Percentiles rank a stretch among this genome's conserved stretches.
Evolutionary conservation across 495 filamentous ascomycete genomes (phyloP).

Genomic region (Hyaloscypha bicolor): DNA sequence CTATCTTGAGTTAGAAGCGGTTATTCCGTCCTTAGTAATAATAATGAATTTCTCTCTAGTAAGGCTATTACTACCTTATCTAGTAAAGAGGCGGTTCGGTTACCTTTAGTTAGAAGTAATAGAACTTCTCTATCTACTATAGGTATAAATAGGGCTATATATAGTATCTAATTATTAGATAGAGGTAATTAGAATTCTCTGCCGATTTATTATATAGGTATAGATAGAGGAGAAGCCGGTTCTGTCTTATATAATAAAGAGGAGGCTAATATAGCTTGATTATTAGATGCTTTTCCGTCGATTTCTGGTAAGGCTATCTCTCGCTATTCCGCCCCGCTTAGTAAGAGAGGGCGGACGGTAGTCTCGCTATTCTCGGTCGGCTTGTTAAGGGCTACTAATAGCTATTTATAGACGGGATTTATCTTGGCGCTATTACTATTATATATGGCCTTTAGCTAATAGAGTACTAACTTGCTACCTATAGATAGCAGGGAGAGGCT

Average conservation of each 20-base stretch:
- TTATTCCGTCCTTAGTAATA: neutral
- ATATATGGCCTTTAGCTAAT: no score
- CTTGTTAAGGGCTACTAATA: no score
- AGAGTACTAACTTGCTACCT: no score
- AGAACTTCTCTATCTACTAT: constrained; percentile 8
- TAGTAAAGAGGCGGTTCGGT: neutral
- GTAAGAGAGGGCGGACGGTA: no score
- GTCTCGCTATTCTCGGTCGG: no score
- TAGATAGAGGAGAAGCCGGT: neutral
- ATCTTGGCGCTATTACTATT: no score
- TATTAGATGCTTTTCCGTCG: neutral
- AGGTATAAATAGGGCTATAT: constrained; percentile 1
- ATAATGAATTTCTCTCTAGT: neutral
- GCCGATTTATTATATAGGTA: neutral
- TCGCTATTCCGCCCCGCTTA: no score
- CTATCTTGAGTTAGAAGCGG: constrained; percentile 8
- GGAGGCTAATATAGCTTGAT: neutral
- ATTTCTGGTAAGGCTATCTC: neutral
- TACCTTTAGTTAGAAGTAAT: constrained; percentile 8
- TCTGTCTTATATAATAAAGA: constrained; percentile 2
- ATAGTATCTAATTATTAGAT: constrained; percentile 1
- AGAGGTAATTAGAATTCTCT: neutral
- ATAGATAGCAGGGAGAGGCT: no score
- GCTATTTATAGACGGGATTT: no score
- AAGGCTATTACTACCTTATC: constrained; percentile 11